phyloP scores from a whole-genome alignment of 2,329 filamentous ascomycete genomes.

The Diaporthe ilicicola region DNA sequence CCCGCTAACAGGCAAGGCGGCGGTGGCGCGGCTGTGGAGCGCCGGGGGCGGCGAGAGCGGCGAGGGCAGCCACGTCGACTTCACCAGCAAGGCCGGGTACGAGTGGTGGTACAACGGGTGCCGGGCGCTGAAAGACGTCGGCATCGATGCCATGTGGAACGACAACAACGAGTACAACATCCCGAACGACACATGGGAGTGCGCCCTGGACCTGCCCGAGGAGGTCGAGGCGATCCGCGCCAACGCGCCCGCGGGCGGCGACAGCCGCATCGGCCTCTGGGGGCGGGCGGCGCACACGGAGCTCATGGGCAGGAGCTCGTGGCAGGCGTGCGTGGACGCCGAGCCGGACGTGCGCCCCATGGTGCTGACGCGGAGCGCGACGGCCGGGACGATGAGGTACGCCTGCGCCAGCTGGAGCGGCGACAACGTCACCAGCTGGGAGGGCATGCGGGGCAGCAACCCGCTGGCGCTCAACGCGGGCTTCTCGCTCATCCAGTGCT shows the following conservation, averaged over 20 bases:
- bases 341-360: conserved; percentile 70
- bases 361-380: conserved; percentile 75
- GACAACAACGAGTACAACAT: conserved; percentile 82
- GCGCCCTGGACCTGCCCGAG: conserved; percentile 59
- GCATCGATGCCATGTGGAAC: conserved; percentile 81
- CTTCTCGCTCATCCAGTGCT: conserved; percentile 73
- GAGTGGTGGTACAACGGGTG: conserved; percentile 78
- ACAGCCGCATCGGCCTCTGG: conserved; percentile 67
- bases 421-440: conserved; percentile 79
- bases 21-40: conserved; percentile 73
- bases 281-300: conserved; percentile 75
- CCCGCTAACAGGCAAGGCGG: conserved; percentile 58
- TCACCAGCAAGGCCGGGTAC: conserved; percentile 72
- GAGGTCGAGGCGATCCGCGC: not conserved
- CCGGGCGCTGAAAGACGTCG: conserved; percentile 65
- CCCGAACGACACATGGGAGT: conserved; percentile 71
- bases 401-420: conserved; percentile 78
- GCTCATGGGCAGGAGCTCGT: conserved; percentile 74
- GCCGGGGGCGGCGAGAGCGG: conserved; percentile 75
- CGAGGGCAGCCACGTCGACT: conserved; percentile 77
- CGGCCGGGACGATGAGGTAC: conserved; percentile 74
- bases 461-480: conserved; percentile 74
- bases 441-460: conserved; percentile 76
- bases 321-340: conserved; percentile 69
- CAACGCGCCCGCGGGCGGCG: conserved; percentile 48